phyloP scores from a whole-genome alignment of 2,329 filamentous ascomycete species.

The Colletotrichum magnum region DNA sequence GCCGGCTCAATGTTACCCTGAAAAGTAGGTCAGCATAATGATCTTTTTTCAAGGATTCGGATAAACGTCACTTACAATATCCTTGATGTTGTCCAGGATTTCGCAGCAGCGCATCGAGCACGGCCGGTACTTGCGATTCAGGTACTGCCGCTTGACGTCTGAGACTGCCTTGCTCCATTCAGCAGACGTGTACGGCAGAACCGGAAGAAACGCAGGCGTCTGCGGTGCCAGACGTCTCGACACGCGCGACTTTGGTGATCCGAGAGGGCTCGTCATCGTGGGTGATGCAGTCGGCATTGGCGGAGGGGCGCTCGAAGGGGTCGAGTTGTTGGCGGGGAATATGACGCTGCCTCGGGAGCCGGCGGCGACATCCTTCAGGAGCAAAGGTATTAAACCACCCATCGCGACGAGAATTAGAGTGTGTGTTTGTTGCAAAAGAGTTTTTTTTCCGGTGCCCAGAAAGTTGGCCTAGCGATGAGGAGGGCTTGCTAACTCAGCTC shows the following conservation, averaged over 20 bases:
- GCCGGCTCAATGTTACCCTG: constrained; percentile 63
- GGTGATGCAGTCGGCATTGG: constrained; percentile 43
- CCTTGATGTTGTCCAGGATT: constrained; percentile 64
- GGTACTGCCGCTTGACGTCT: constrained; percentile 69
- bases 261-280: constrained; percentile 42
- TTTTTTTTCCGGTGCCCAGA: background rate
- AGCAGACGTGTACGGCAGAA: constrained; percentile 58
- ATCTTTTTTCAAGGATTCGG: background rate
- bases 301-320: constrained; percentile 14
- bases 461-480: constrained; percentile 15
- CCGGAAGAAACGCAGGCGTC: constrained; percentile 44
- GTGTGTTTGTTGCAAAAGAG: constrained; percentile 10
- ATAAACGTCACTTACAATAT: constrained; percentile 54
- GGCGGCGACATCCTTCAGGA: constrained; percentile 44
- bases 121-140: constrained; percentile 64
- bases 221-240: constrained; percentile 42
- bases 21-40: constrained; percentile 37
- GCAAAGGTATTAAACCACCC: constrained; percentile 50
- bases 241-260: constrained; percentile 44
- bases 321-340: constrained; percentile 40
- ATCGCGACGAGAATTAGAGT: constrained; percentile 41
- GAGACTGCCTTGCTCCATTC: constrained; percentile 67
- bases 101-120: constrained; percentile 68
- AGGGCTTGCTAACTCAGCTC: constrained; percentile 14
- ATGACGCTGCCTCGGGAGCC: constrained; percentile 41